Evolutionary conservation across 1,139 yeast genomes (phyloP).

Genomic region (Suhomyces bribrorum): DNA sequence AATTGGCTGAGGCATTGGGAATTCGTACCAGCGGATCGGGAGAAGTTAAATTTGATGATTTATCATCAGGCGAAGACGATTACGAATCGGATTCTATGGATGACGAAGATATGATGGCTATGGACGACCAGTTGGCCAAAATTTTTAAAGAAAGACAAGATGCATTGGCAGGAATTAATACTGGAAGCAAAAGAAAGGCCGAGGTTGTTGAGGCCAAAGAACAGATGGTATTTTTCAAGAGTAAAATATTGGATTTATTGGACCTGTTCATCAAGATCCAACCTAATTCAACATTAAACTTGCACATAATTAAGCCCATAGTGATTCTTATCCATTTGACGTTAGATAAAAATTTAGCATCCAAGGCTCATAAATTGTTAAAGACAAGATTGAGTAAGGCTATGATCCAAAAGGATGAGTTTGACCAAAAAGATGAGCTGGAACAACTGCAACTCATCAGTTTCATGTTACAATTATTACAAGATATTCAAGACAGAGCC

Average conservation of each 20-base stretch:
- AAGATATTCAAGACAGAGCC: conserved; percentile 41
- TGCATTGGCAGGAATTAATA: conserved; percentile 50
- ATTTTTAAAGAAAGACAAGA: conserved; percentile 82
- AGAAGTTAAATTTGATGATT: conserved; percentile 46
- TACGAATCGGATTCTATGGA: conserved; percentile 84
- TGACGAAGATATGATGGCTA: conserved; percentile 96
- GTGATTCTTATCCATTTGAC: conserved; percentile 65
- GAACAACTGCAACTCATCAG: conserved; percentile 20
- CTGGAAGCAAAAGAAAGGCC: conserved; percentile 67
- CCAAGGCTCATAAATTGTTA: conserved; percentile 71
- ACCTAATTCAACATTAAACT: conserved; percentile 42
- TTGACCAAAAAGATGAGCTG: conserved; percentile 17
- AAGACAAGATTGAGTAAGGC: conserved; percentile 64
- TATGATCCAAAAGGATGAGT: conserved; percentile 30
- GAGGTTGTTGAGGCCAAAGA: conserved; percentile 78
- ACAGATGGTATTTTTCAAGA: conserved; percentile 77
- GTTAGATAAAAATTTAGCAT: conserved; percentile 66
- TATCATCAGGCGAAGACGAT: conserved; percentile 40
- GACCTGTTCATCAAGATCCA: conserved; percentile 58
- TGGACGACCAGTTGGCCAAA: conserved; percentile 79
- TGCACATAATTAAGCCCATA: conserved; percentile 59
- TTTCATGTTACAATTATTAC: conserved; percentile 26
- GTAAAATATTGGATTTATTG: conserved; percentile 73
- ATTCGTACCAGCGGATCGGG: conserved; percentile 54
- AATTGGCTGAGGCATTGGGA: conserved; percentile 78